phyloP scores from a whole-genome alignment of 352 stramenopile genomes.

The Pythium aristosporum region DNA sequence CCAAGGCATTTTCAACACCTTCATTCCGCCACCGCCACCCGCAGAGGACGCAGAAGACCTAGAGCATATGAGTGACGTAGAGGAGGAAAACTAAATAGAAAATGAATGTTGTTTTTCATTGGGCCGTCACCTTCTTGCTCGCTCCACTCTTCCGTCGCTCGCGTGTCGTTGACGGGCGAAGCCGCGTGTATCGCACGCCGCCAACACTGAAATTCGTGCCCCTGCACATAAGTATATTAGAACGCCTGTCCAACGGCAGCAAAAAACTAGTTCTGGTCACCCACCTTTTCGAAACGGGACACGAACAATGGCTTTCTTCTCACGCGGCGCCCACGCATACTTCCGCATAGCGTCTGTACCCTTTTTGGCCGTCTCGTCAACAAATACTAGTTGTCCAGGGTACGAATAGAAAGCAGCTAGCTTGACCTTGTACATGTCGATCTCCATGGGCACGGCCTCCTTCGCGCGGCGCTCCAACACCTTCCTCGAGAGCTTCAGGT shows the following conservation, averaged over 20 bases:
- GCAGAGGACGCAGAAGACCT: no score
- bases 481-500: slow-evolving; percentile 8
- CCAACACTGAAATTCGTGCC: no score
- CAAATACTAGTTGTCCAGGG: slow-evolving; percentile 19
- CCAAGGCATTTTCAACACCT: neutral
- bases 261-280: no score
- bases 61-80: no score
- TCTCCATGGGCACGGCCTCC: neutral
- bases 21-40: slow-evolving; percentile 5
- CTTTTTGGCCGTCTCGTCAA: slow-evolving; percentile 28
- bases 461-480: neutral
- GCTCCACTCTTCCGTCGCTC: no score
- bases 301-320: neutral
- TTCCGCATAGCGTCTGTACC: neutral
- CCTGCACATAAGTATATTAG: no score
- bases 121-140: no score
- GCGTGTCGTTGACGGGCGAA: no score
- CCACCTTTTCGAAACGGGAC: neutral
- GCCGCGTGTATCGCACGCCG: no score
- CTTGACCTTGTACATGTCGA: slow-evolving; percentile 4
- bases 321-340: neutral
- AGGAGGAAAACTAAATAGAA: no score
- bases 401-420: slow-evolving; percentile 19
- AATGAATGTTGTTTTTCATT: no score
- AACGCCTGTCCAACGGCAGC: no score